Evolutionary conservation across 768 basidiomycete genomes (phyloP).

Genomic region (Suillus variegatus): DNA sequence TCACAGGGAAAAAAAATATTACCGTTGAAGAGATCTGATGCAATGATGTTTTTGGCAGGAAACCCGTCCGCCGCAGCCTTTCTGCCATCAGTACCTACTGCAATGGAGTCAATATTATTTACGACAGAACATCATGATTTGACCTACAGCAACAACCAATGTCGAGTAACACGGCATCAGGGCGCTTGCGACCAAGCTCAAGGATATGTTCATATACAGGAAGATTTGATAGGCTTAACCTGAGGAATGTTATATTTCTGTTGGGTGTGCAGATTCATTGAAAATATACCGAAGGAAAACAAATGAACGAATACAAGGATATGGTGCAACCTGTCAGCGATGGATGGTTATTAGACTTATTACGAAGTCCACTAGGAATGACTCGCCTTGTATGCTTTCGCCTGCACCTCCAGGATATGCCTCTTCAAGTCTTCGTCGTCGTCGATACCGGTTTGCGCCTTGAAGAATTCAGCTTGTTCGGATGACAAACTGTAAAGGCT

Average conservation of each 20-base stretch:
- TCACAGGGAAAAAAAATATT: neutral
- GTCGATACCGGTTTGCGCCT: slow-evolving; percentile 24
- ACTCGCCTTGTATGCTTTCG: slow-evolving; percentile 26
- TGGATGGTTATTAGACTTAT: neutral
- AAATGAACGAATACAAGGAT: neutral
- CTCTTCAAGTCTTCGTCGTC: slow-evolving; percentile 26
- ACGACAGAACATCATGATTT: neutral
- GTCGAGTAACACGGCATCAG: neutral
- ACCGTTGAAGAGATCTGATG: neutral
- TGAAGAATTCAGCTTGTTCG: slow-evolving; percentile 23
- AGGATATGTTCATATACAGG: neutral
- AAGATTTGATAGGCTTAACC: neutral
- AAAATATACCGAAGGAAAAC: neutral
- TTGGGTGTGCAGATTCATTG: neutral
- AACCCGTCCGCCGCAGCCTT: neutral
- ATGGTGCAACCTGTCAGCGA: neutral
- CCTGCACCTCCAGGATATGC: slow-evolving; percentile 28
- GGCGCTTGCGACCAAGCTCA: neutral
- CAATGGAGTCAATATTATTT: neutral
- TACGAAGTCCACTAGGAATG: neutral
- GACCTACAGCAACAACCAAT: neutral
- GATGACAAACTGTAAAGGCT: slow-evolving; percentile 1
- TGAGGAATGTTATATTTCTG: neutral
- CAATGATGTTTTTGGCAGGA: neutral
- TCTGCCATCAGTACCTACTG: neutral